These are phyloP conservation scores for Mallotus repandus DNA, from an alignment of 441 rosid genomes.

Conservation along the genomic window DNA sequence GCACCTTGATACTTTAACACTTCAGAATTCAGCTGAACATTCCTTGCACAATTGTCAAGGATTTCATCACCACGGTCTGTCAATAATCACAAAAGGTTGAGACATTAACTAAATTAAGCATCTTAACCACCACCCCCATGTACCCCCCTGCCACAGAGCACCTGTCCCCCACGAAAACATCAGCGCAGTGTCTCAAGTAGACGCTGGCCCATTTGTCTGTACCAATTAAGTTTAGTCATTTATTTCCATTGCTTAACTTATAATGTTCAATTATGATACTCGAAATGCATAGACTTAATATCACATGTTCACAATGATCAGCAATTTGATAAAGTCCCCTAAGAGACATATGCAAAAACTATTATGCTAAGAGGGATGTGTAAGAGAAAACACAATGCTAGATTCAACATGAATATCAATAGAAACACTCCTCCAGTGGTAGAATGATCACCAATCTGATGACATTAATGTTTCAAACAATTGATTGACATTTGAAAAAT, in stretches of 20 bases:
- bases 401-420: not conserved
- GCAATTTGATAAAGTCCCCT: not conserved
- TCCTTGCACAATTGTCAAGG: constrained; percentile 68
- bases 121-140: not conserved
- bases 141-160: not conserved
- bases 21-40: constrained; percentile 49
- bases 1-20: constrained; percentile 41
- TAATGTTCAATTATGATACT: not conserved
- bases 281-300: not conserved
- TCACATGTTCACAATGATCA: not conserved
- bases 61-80: constrained; percentile 64
- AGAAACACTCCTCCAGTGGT: not conserved
- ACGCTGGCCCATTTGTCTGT: not conserved
- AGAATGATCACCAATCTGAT: not conserved
- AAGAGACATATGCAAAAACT: not conserved
- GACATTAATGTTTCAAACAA: constrained; percentile 1
- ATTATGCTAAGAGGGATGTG: not conserved
- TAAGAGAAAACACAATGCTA: constrained; percentile 2
- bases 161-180: not conserved
- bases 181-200: not conserved
- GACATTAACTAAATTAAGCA: not conserved
- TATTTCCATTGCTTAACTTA: not conserved
- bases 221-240: not conserved
- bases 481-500: not conserved
- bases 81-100: constrained; percentile 17